Percentiles rank a stretch among this genome's conserved stretches.
Evolutionary conservation across 495 filamentous ascomycete species (phyloP).

Genomic region (Podospora pseudopauciseta): DNA sequence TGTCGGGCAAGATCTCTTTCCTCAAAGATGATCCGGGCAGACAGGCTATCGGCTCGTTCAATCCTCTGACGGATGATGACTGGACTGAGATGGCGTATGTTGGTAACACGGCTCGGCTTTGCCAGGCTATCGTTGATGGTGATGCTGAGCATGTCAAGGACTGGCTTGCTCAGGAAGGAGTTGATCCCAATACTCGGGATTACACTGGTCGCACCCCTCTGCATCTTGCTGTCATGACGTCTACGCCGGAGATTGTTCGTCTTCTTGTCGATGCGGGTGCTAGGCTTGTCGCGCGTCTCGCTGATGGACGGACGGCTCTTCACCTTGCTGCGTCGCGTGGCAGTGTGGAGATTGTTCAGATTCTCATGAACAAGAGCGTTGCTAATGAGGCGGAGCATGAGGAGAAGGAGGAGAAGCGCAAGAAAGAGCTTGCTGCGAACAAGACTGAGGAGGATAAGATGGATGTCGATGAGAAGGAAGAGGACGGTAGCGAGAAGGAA

Average conservation of each 20-base stretch:
- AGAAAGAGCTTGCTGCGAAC: conserved; percentile 31
- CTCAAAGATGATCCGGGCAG: conserved; percentile 75
- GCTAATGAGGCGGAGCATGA: conserved; percentile 65
- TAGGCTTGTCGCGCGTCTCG: conserved; percentile 64
- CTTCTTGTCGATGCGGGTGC: conserved; percentile 68
- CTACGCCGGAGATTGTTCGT: conserved; percentile 65
- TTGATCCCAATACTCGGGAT: conserved; percentile 62
- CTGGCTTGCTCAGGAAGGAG: conserved; percentile 60
- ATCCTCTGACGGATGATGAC: conserved; percentile 74
- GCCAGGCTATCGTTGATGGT: conserved; percentile 69
- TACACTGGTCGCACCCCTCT: conserved; percentile 78
- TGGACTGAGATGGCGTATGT: conserved; percentile 81
- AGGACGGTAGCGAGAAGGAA: conserved; percentile 26
- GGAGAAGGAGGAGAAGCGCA: conserved; percentile 51
- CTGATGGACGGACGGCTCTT: conserved; percentile 73
- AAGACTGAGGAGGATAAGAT: conserved; percentile 10
- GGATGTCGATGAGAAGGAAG: conserved; percentile 13
- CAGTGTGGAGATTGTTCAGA: conserved; percentile 61
- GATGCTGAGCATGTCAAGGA: conserved; percentile 63
- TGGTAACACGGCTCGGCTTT: conserved; percentile 65
- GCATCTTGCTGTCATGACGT: conserved; percentile 66
- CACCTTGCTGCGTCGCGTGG: conserved; percentile 73
- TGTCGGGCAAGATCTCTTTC: conserved; percentile 67
- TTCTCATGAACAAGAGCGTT: conserved; percentile 65
- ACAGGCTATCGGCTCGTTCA: conserved; percentile 66